phyloP scores from a whole-genome alignment of 768 basidiomycete genomes.

The Hirschioporus abietinus region DNA sequence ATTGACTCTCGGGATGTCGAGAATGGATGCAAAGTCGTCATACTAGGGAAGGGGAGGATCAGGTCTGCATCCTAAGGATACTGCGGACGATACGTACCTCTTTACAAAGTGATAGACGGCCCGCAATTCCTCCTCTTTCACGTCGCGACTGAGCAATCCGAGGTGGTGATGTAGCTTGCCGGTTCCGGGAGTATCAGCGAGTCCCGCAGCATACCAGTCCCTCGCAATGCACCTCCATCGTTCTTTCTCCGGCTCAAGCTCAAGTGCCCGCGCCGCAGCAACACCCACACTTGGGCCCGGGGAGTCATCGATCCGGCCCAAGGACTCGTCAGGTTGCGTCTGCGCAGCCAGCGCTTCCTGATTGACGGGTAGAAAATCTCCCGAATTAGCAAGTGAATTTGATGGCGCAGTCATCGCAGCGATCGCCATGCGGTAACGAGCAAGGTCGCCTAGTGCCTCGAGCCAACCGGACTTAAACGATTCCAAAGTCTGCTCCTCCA shows the following conservation, averaged over 20 bases:
- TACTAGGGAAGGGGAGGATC: constrained; percentile 38
- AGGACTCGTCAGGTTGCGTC: constrained; percentile 32
- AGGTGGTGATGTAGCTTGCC: constrained; percentile 94
- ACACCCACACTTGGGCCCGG: constrained; percentile 77
- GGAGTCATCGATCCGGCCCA: constrained; percentile 57
- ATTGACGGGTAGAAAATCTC: constrained; percentile 4
- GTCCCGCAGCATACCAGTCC: constrained; percentile 88
- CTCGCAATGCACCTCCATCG: constrained; percentile 84
- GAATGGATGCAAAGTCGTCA: constrained; percentile 90
- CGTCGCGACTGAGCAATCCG: constrained; percentile 81
- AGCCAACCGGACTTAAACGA: constrained; percentile 84
- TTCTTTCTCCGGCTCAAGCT: constrained; percentile 88
- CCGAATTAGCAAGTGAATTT: constrained; percentile 52
- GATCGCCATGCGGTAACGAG: constrained; percentile 93
- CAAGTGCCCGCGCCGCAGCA: constrained; percentile 73
- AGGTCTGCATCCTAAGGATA: constrained; percentile 9
- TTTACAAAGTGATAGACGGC: constrained; percentile 93
- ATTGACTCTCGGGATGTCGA: constrained; percentile 85
- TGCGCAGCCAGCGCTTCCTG: constrained; percentile 32
- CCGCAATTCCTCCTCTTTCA: constrained; percentile 73
- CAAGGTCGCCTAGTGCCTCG: constrained; percentile 94
- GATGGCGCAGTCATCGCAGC: constrained; percentile 67
- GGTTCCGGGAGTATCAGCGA: constrained; percentile 87
- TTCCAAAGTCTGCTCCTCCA: constrained; percentile 72
- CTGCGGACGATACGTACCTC: constrained; percentile 51